Conservation (phyloP, 2,329 filamentous ascomycete species). For the Aspergillus uvarum region DNA sequence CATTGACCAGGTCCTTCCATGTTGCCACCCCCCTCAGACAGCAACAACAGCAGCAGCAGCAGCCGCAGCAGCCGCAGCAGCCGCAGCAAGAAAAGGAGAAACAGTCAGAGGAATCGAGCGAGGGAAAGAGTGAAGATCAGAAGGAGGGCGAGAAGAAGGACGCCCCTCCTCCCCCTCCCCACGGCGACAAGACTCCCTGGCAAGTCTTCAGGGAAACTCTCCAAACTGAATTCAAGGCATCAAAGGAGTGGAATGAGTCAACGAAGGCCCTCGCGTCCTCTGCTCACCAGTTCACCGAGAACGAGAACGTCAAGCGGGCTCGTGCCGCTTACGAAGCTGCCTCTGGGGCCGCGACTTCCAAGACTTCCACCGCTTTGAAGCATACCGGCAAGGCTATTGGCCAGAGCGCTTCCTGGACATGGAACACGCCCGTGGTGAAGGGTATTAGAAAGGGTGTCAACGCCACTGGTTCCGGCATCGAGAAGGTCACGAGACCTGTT, state of each 20-base stretch:
- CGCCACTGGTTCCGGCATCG: conserved; percentile 79
- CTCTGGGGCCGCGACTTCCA: conserved; percentile 76
- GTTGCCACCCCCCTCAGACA: conserved; percentile 33
- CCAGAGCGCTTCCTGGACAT: conserved; percentile 91
- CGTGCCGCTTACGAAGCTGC: conserved; percentile 84
- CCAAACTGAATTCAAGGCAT: conserved; percentile 88
- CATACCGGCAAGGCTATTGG: conserved; percentile 82
- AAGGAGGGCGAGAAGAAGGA: conserved; percentile 61
- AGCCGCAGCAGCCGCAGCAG: conserved; percentile 36
- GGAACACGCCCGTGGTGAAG: conserved; percentile 92
- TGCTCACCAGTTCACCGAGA: conserved; percentile 89
- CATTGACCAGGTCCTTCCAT: conserved; percentile 41
- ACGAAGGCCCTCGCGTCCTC: conserved; percentile 90
- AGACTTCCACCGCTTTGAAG: conserved; percentile 77
- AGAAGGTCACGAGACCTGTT: conserved; percentile 92
- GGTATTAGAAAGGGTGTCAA: conserved; percentile 83
- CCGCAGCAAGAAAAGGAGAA: conserved; percentile 41
- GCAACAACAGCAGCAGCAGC: conserved; percentile 23
- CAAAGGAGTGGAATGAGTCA: conserved; percentile 98
- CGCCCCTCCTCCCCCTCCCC: conserved; percentile 76
- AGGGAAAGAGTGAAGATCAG: conserved; percentile 40
- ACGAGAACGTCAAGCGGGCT: conserved; percentile 82
- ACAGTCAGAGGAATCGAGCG: conserved; percentile 34
- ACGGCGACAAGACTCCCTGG: conserved; percentile 98
- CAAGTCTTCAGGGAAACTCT: conserved; percentile 99